These are phyloP conservation scores for Dictyostelium citrinum DNA, from an alignment of 78 protist genomes.

Conservation along the genomic window DNA sequence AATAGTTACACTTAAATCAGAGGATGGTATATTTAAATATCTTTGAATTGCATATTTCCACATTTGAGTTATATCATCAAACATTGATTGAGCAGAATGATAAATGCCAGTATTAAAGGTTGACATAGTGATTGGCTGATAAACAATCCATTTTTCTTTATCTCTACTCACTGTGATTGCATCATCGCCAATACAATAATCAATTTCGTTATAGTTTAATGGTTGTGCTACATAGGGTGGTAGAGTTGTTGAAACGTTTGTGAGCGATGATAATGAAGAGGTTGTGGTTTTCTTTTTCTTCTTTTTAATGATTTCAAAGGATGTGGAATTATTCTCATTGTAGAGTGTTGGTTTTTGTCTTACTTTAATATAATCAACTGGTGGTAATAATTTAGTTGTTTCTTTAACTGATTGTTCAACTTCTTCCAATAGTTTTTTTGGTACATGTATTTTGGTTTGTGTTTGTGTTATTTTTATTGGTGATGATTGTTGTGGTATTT, in stretches of 20 bases:
- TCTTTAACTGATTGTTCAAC: slow-evolving; percentile 33
- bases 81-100: neutral
- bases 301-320: neutral
- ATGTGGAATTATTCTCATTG: slow-evolving; percentile 4
- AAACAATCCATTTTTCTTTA: slow-evolving; percentile 14
- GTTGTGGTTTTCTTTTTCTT: neutral
- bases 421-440: neutral
- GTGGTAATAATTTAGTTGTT: slow-evolving; percentile 24
- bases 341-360: slow-evolving; percentile 28
- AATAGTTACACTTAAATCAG: slow-evolving; percentile 41
- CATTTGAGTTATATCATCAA: slow-evolving; percentile 51
- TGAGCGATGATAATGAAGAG: neutral
- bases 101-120: neutral
- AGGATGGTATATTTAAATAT: slow-evolving; percentile 40
- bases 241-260: neutral
- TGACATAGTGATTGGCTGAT: slow-evolving; percentile 4
- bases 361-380: neutral
- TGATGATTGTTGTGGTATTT: neutral
- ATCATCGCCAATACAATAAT: slow-evolving; percentile 73
- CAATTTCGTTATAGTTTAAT: neutral
- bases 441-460: neutral
- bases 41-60: slow-evolving; percentile 65
- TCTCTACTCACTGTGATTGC: slow-evolving; percentile 18
- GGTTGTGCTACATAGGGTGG: slow-evolving; percentile 2
- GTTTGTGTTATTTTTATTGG: neutral